Conservation (phyloP, 108 stramenopile species). For the Skeletonema marinoi region DNA sequence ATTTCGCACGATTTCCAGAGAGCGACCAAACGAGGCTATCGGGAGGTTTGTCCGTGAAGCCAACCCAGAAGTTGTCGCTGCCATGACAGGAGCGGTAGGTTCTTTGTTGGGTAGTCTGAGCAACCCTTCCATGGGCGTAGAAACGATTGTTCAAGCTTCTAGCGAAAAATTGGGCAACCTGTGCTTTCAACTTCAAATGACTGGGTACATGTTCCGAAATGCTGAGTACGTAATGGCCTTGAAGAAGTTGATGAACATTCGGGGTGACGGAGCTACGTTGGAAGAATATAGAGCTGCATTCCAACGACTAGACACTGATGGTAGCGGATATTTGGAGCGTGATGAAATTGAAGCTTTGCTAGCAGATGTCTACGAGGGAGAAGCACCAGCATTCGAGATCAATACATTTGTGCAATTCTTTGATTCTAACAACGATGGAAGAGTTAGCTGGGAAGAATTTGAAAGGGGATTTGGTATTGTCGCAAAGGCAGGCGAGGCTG, state of each 20-base stretch:
- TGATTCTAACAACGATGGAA: conserved; percentile 86
- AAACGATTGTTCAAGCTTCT: conserved; percentile 69
- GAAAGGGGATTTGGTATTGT: conserved; percentile 74
- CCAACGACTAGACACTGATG: conserved; percentile 70
- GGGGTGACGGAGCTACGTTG: conserved; percentile 59
- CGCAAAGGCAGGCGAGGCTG: conserved; percentile 13
- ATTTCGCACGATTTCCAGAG: conserved; percentile 69
- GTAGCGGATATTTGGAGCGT: conserved; percentile 76
- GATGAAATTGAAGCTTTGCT: conserved; percentile 70
- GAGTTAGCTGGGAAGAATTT: conserved; percentile 82
- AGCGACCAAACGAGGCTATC: conserved; percentile 79
- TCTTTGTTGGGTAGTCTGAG: conserved; percentile 78
- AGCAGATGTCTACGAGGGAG: conserved; percentile 65
- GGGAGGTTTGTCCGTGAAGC: conserved; percentile 70
- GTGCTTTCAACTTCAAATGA: conserved; percentile 91
- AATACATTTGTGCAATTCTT: conserved; percentile 85
- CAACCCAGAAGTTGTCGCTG: conserved; percentile 78
- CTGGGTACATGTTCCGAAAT: conserved; percentile 91
- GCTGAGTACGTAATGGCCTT: conserved; percentile 91
- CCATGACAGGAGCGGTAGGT: conserved; percentile 79
- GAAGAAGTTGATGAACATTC: conserved; percentile 73
- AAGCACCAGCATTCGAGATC: conserved; percentile 74
- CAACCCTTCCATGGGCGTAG: conserved; percentile 67
- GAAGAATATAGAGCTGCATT: conserved; percentile 86
- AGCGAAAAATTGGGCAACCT: conserved; percentile 80